Base-by-base conservation (phyloP, 2,329 filamentous ascomycete genomes). In the Beauveria scarabaeidicola region DNA sequence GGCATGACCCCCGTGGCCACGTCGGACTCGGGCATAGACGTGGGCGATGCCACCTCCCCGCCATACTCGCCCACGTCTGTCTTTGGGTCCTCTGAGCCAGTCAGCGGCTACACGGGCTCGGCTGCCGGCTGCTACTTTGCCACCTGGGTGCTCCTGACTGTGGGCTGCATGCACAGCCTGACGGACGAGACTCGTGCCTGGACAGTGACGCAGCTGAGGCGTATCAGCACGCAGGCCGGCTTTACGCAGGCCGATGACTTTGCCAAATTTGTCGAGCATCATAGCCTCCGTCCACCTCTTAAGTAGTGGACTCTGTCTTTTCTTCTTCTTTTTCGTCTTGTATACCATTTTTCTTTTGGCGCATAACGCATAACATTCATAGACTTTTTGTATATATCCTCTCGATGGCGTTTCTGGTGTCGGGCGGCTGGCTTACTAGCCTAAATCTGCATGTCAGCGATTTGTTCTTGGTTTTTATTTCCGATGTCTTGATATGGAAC, bases 91-190 rank as follows among this genome's bases (percentile, higher is more conserved):
- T 51, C 51, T 15, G 57, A 59, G 15, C 57, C 41, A 5, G 57
- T 59, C 21, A 58, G 53, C 19, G 54, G 53, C 25, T 58, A 61
- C 43, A 58, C 54, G 23, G 59, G 59, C 9, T 58, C 47, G 19
- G 53, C 53, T 3, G 53, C 50, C n/a, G 59, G 59, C 48, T 27
- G 38, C 27, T 61, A 58, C 44, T 61, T 58, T 41, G 53, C 59
- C 4, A 58, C 47, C 2, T 61, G 59, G 59, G 48, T 58, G 47
- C 54, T 61, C 8, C 29, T 57, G 10, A 61, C 54, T 6, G 54
- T 61, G 8, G 59, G 59, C 23, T 61, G 59, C 48, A 61, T 61
- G 59, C 59, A 61, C 48, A 61, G 53, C 50, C 50, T 61, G 17
- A 57, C 53, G 32, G 59, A 61, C 13, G 59, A 57, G 47, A 61